These are phyloP conservation scores for Paspalum vaginatum DNA, from an alignment of 176 grass and related monocot genomes.

Conservation along the genomic window DNA sequence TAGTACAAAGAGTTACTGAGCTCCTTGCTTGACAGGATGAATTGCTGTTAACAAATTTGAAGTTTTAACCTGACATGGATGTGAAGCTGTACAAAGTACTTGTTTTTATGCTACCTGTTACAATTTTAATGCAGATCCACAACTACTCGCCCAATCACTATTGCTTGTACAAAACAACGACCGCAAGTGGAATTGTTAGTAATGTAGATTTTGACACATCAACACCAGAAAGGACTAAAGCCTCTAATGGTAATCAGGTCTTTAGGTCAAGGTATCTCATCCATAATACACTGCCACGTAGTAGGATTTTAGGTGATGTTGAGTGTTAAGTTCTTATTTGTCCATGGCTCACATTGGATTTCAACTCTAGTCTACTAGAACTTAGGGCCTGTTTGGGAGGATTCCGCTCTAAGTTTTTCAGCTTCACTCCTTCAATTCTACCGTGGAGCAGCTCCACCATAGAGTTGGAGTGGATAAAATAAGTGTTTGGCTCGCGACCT, in stretches of 20 bases:
- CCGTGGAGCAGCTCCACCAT: too few relatives aligned
- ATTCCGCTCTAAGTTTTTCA: too few relatives aligned
- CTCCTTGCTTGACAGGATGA: slow-evolving; percentile 58
- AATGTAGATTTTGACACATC: not conserved
- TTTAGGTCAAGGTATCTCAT: too few relatives aligned
- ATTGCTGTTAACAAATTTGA: not conserved
- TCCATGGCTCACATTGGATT: too few relatives aligned
- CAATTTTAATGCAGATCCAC: not conserved
- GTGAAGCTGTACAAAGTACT: not conserved
- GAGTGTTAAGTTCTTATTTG: too few relatives aligned
- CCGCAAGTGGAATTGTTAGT: not conserved
- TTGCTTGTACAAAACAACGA: not conserved
- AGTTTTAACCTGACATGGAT: not conserved
- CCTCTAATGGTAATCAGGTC: too few relatives aligned
- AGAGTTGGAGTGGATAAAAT: too few relatives aligned
- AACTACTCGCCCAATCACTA: not conserved
- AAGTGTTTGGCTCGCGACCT: too few relatives aligned
- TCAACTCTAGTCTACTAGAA: too few relatives aligned
- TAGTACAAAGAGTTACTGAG: slow-evolving; percentile 54
- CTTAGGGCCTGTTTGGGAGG: too few relatives aligned
- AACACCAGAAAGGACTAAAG: not conserved
- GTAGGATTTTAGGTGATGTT: not conserved
- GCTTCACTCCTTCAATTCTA: too few relatives aligned
- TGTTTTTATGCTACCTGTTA: not conserved
- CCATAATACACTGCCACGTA: too few relatives aligned